phyloP scores from a whole-genome alignment of 805 yeast genomes.

The Ogataea methanolica region DNA sequence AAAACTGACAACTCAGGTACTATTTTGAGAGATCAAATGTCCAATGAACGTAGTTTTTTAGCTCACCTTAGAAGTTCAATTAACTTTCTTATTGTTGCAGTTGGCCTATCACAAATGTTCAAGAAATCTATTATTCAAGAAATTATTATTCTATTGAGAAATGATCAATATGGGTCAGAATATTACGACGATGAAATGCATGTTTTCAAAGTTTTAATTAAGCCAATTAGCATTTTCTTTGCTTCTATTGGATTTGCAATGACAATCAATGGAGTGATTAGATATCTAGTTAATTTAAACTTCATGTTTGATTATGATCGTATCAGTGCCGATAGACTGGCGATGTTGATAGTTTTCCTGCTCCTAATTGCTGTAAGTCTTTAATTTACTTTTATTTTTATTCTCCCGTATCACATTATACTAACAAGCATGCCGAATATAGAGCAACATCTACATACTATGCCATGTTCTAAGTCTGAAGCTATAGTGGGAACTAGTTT shows the following conservation, averaged over 20 bases:
- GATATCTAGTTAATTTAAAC: constrained; percentile 18
- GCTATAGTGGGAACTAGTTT: not conserved
- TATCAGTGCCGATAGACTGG: constrained; percentile 15
- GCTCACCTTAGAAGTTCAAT: constrained; percentile 43
- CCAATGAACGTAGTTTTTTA: constrained; percentile 45
- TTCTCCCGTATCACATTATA: not conserved
- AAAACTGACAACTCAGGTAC: constrained; percentile 33
- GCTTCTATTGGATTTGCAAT: constrained; percentile 6
- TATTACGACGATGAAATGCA: constrained; percentile 1
- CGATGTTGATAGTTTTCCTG: constrained; percentile 5
- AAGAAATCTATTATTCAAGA: constrained; percentile 21
- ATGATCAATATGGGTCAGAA: not conserved
- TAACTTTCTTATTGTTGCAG: constrained; percentile 35
- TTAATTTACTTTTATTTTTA: not conserved
- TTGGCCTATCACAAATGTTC: constrained; percentile 40
- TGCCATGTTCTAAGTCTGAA: constrained; percentile 1
- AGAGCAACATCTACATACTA: constrained; percentile 3
- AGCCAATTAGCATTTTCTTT: constrained; percentile 13
- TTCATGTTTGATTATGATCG: constrained; percentile 9
- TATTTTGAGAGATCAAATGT: constrained; percentile 44
- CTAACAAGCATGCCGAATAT: not conserved
- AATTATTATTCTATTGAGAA: not conserved
- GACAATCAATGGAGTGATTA: constrained; percentile 5
- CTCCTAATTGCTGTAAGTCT: constrained; percentile 10
- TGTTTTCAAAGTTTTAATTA: constrained; percentile 7